Base-by-base conservation (phyloP, 2,329 filamentous ascomycete species). In the Aspergillus caelatus region DNA sequence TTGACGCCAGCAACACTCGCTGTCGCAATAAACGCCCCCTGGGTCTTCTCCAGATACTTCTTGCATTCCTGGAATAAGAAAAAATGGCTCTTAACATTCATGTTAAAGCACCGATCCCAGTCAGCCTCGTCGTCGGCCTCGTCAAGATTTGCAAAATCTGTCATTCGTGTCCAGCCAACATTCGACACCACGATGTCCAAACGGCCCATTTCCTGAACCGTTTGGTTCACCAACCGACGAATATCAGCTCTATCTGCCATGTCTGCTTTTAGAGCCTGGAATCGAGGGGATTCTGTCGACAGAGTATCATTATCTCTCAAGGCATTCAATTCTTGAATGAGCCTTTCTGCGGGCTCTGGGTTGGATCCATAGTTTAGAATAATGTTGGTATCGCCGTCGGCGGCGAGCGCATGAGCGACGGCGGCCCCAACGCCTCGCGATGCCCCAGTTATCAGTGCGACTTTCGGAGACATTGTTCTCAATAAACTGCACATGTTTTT, bases 1-100 rank as follows among this genome's bases (percentile, higher is more conserved):
- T 84, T 87, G 2, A 91, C 84, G 0, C 88, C 89, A 0, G 89
- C 89, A 28, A 90, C 70, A 52, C 84, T 88, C 0, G 89, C 87
- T 0, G 88, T 90, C 1, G 84, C 87, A 66, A 91, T 83, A 67
- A 91, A 91, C 0, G 80, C 79, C 1, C 88, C 88, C 62, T 88
- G 83, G 0, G 79, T 79, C 63, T 83, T 80, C 4, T 89, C 87
- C 23, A 89, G 80, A 52, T 86, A 75, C 55, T 78, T 74, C 66
- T 82, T 83, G 1, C 83, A 82, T 1, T 86, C 85, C 62, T 87
- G 83, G 68, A 88, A 81, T 9, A 89, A 78, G 80, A 84, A 88
- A 36, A 89, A 72, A 69, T 89, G 87, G 7, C 81, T 81, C 74
- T 89, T 89, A 62, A 89, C 87, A 70, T 89, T 89, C 78, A 88